A percentile compares a stretch with the other conserved stretches of the same genome.
phyloP scores from a whole-genome alignment of 139 green algal genomes.

The Coelastrella sp. region DNA sequence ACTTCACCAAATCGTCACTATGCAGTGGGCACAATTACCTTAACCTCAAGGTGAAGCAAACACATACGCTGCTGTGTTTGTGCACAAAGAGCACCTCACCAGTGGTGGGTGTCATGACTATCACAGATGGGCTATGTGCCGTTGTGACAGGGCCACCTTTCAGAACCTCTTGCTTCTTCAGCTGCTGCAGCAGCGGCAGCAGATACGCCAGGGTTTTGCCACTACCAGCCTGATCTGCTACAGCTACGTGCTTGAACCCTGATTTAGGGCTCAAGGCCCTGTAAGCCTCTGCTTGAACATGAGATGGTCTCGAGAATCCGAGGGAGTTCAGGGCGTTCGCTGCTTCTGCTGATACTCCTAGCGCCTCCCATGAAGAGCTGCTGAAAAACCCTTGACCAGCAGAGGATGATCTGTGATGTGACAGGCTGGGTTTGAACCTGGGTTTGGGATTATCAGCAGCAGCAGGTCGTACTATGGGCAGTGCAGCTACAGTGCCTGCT shows the following conservation, averaged over 20 bases:
- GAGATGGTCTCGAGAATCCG: conserved; percentile 75
- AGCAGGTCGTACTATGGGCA: conserved; percentile 30
- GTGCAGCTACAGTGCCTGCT: not conserved
- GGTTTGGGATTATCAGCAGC: not conserved
- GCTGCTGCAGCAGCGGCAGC: conserved; percentile 79
- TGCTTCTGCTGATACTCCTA: conserved; percentile 63
- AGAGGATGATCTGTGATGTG: not conserved
- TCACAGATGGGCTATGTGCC: conserved; percentile 54
- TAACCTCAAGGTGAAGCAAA: not conserved
- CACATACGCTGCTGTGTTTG: not conserved
- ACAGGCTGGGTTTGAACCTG: not conserved
- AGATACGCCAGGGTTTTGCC: conserved; percentile 95
- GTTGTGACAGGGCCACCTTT: conserved; percentile 44
- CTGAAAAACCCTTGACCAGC: conserved; percentile 63
- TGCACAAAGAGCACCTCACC: conserved; percentile 15
- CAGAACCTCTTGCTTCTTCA: conserved; percentile 62
- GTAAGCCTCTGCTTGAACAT: conserved; percentile 67
- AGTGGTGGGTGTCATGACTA: conserved; percentile 75
- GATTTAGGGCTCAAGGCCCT: conserved; percentile 1
- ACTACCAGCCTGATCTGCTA: conserved; percentile 90
- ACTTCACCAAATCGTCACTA: too few relatives aligned
- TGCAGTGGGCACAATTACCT: not conserved
- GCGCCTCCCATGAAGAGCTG: conserved; percentile 48
- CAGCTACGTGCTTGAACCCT: conserved; percentile 57
- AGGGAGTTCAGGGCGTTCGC: conserved; percentile 64